These are phyloP conservation scores for Taiwanofungus camphoratus DNA, from an alignment of 1,284 basidiomycete species.

Conservation along the genomic window DNA sequence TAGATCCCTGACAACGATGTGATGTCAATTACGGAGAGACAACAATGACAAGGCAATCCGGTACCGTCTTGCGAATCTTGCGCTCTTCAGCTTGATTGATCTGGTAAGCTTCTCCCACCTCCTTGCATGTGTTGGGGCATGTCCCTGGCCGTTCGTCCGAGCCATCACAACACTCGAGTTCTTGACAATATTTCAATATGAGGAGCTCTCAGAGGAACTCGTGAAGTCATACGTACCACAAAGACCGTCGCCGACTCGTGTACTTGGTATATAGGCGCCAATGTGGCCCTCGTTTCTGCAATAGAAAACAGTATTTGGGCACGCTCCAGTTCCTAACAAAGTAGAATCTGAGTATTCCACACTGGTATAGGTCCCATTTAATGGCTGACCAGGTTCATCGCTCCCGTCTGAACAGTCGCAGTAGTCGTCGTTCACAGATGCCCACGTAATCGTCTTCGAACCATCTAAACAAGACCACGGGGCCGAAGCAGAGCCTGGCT, in stretches of 20 bases:
- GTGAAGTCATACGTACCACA: conserved; percentile 61
- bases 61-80: conserved; percentile 77
- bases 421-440: conserved; percentile 88
- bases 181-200: conserved; percentile 35
- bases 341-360: background rate
- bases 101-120: conserved; percentile 69
- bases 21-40: background rate
- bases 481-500: conserved; percentile 26
- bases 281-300: conserved; percentile 89
- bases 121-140: conserved; percentile 77
- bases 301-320: conserved; percentile 75
- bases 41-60: conserved; percentile 17
- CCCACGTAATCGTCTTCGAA: conserved; percentile 67
- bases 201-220: background rate
- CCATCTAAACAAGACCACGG: conserved; percentile 73
- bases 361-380: background rate
- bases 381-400: conserved; percentile 79
- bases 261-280: conserved; percentile 71
- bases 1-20: conserved; percentile 60
- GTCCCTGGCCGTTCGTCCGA: conserved; percentile 82
- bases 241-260: conserved; percentile 90
- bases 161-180: conserved; percentile 96
- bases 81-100: conserved; percentile 63
- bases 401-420: conserved; percentile 93
- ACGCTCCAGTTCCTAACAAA: conserved; percentile 77